Evolutionary conservation across 75 land plant species (phyloP).

Genomic region (Adiantum capillusveneris): DNA sequence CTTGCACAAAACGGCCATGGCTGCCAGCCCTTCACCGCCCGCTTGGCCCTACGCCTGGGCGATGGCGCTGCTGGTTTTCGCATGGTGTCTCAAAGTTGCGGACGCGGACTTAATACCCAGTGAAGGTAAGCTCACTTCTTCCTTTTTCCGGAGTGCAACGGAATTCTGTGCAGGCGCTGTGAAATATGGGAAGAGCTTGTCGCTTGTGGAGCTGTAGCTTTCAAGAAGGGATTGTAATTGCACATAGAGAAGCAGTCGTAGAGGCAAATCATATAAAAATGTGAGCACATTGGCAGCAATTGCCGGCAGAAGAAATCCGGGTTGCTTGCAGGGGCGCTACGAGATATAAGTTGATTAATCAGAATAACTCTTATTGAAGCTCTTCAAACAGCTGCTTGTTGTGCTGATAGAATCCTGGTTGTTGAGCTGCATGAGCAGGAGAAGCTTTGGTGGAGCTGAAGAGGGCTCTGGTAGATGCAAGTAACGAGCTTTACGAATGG

Average conservation of each 20-base stretch:
- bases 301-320: background rate
- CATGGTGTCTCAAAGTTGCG: too few species aligned
- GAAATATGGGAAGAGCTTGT: too few species aligned
- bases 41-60: background rate
- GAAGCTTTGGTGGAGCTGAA: slow-evolving; percentile 52
- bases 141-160: too few species aligned
- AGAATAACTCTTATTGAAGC: background rate
- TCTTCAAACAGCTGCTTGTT: background rate
- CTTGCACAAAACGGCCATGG: background rate
- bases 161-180: too few species aligned
- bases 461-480: slow-evolving; percentile 45
- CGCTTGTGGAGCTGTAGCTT: too few species aligned
- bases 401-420: too few species aligned
- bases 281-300: background rate
- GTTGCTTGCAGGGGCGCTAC: background rate
- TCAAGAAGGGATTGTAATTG: too few species aligned
- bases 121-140: too few species aligned
- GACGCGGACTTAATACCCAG: too few species aligned
- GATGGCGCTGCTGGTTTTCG: too few species aligned
- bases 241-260: too few species aligned
- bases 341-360: background rate
- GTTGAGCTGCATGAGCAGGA: slow-evolving; percentile 28
- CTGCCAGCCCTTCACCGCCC: background rate
- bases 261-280: background rate
- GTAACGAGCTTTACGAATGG: slow-evolving; percentile 58